Conservation (phyloP, 306 rosid species). For the Astragalus membranaceus region DNA sequence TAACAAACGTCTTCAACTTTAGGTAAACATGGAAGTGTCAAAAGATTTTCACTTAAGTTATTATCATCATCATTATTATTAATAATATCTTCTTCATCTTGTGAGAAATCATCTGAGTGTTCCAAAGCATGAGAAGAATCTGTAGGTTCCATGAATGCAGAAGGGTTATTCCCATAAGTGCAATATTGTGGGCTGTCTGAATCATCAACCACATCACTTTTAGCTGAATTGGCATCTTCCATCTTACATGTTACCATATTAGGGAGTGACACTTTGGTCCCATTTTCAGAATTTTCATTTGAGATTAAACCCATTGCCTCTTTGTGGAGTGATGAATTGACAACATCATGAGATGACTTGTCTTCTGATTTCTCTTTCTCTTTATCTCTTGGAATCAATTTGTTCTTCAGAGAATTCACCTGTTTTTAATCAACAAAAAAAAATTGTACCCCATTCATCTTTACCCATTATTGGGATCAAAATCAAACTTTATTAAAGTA, state of each 20-base stretch:
- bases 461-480: slow-evolving; percentile 21
- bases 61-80: too few relatives aligned
- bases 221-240: slow-evolving; percentile 80
- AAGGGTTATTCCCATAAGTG: too few relatives aligned
- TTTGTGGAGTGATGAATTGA: slow-evolving; percentile 27
- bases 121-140: slow-evolving; percentile 57
- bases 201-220: slow-evolving; percentile 69
- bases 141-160: slow-evolving; percentile 53
- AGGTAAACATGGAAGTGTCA: slow-evolving; percentile 37
- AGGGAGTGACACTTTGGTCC: slow-evolving; percentile 30
- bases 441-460: slow-evolving; percentile 17
- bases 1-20: slow-evolving; percentile 51
- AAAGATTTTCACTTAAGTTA: slow-evolving; percentile 33
- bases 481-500: slow-evolving; percentile 24
- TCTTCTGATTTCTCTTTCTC: slow-evolving; percentile 37
- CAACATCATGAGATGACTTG: slow-evolving; percentile 29
- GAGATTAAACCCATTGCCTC: slow-evolving; percentile 34
- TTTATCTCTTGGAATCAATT: slow-evolving; percentile 34
- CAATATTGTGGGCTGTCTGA: slow-evolving; percentile 63
- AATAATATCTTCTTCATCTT: slow-evolving; percentile 53
- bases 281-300: slow-evolving; percentile 30
- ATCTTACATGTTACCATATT: slow-evolving; percentile 47
- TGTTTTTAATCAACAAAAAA: neutral
- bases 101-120: slow-evolving; percentile 74
- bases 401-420: slow-evolving; percentile 62